Base-by-base conservation (phyloP, 78 protist species). In the Parvularia atlantis region DNA sequence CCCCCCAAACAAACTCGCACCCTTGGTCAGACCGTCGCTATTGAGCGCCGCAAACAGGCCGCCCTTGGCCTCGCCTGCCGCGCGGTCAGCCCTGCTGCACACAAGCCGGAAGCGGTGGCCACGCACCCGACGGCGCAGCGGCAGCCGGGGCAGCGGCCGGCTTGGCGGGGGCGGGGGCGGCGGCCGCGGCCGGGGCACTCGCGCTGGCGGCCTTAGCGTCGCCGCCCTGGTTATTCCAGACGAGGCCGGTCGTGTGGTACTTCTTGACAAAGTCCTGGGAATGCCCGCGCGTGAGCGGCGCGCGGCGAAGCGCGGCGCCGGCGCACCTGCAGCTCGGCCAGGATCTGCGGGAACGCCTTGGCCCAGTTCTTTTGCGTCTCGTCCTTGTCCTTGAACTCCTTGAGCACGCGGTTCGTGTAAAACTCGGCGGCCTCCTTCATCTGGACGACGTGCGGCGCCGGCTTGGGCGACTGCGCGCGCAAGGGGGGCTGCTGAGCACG, bases 1-100 rank as follows among this genome's bases (percentile, higher is more conserved):
- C n/a, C n/a, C n/a, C n/a, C n/a, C n/a, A n/a, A n/a, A n/a, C n/a
- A n/a, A n/a, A n/a, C n/a, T n/a, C n/a, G n/a, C n/a, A n/a, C n/a
- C n/a, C n/a, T n/a, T n/a, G n/a, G n/a, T n/a, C n/a, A n/a, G n/a
- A n/a, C n/a, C n/a, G n/a, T n/a, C n/a, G n/a, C n/a, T n/a, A n/a
- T n/a, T n/a, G n/a, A n/a, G n/a, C n/a, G n/a, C n/a, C n/a, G 76
- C 66, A 40, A 89, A 84, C n/a, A 89, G 78, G 16, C 75, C 76
- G 36, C 48, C 48, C 72, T 46, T 50, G 40, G 59, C 86, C 7
- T 67, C 70, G 17, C 20, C 73, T 59, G 73, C 31, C 35, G 68
- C 40, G 7, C 84, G 76, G 41, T 75, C 48, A 0, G 58, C 46
- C 9, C 68, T 53, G 24, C 65, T 69, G 57, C 9, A 85, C 61